Conservation (phyloP, 1,284 basidiomycete genomes). For the Irpex rosettiformis region DNA sequence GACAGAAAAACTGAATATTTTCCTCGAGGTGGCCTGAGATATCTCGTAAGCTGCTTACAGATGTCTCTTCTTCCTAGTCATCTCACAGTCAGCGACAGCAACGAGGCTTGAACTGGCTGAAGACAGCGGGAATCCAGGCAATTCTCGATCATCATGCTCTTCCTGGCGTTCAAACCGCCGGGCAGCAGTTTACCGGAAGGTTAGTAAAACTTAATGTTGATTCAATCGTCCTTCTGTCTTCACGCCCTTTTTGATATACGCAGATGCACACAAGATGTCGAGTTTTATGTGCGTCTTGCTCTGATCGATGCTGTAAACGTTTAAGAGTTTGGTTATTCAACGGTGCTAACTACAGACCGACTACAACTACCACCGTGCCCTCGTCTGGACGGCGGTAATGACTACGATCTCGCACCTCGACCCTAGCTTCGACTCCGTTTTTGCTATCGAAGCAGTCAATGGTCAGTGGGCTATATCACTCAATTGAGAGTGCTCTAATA, state of each 20-base stretch:
- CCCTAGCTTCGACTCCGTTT: slow-evolving; percentile 61
- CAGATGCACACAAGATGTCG: slow-evolving; percentile 63
- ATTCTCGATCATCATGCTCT: slow-evolving; percentile 77
- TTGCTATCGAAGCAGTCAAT: slow-evolving; percentile 71
- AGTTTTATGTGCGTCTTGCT: slow-evolving; percentile 62
- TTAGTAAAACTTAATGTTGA: slow-evolving; percentile 20
- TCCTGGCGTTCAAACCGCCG: slow-evolving; percentile 61
- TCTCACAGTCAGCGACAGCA: slow-evolving; percentile 35
- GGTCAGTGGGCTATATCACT: slow-evolving; percentile 22
- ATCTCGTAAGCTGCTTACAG: slow-evolving; percentile 44
- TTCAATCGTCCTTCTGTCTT: not conserved
- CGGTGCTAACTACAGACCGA: slow-evolving; percentile 41
- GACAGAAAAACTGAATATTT: slow-evolving; percentile 58
- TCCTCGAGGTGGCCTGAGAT: slow-evolving; percentile 62
- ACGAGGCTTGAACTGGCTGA: slow-evolving; percentile 56
- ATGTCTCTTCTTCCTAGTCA: not conserved
- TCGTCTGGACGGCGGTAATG: slow-evolving; percentile 78
- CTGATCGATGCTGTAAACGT: not conserved
- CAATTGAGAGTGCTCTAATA: not conserved
- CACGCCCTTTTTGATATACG: not conserved
- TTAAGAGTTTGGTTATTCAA: not conserved
- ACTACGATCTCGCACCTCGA: slow-evolving; percentile 67
- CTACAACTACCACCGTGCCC: slow-evolving; percentile 69
- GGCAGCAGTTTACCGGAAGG: slow-evolving; percentile 66
- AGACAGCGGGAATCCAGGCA: slow-evolving; percentile 56